Evolutionary conservation across 345 rosid genomes (phyloP), one percentile per base, ranked within the genome.

Genomic region (Limnanthes douglasii): DNA sequence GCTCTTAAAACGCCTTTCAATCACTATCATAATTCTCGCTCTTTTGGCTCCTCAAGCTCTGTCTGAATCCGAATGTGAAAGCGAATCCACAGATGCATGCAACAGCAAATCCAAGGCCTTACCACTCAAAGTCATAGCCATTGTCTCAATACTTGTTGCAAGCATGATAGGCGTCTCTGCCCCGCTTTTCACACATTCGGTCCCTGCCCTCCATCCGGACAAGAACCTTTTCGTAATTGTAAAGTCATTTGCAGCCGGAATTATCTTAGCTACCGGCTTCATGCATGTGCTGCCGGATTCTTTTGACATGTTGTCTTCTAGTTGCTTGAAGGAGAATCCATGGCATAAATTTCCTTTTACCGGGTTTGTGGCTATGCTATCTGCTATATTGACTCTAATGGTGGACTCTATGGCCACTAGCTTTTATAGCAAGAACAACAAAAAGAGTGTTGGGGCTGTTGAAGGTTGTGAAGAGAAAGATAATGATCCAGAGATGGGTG

Each of bases 231-330:
- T 85, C 21, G 68, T 72, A 9, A 29, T 76, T 2, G 56, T 85
- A 6, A 80, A 76, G 35, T 54, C 73, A 18, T 80, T 85, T 7
- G 93, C 93, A 0, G 54, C 90, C 0, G 96, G 96, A 0, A 72
- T 85, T 15, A 85, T 85, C 12, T 72, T 85, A 0, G 90, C 75
- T 1, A 85, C 96, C 1, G 96, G 86, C 8, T 85, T 70, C 60
- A 80, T 74, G 86, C 93, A 85, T 24, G 96, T 80, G 10, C 31
- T 80, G 41, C 96, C 93, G 2, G 93, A 85, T 56, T 85, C 93
- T 18, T 85, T 76, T 20, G 86, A 69, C 45, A 64, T 66, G 73
- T 53, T 85, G 39, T 45, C 62, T 2, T 85, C 93, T 0, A 9
- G 18, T 5, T 80, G 96, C 52, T 60, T 85, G 53, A 7, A 47